phyloP scores from a whole-genome alignment of 2,329 filamentous ascomycete genomes.

The Microdochium paspali region DNA sequence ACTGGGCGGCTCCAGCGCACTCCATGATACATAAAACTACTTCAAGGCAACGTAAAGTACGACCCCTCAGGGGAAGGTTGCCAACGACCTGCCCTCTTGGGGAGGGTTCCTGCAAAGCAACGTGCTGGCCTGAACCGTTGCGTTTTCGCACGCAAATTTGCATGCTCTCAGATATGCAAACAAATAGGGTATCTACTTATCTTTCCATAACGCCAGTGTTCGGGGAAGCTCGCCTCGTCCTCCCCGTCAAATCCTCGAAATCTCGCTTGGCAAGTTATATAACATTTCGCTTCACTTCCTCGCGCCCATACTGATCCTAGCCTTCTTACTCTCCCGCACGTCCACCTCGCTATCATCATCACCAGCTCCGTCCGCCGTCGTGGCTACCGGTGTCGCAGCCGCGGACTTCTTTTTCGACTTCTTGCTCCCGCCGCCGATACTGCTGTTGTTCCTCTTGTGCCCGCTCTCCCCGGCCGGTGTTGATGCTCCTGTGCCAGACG shows the following conservation, averaged over 20 bases:
- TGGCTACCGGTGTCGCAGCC: not conserved
- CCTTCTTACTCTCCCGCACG: constrained; percentile 9
- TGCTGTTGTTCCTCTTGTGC: not conserved
- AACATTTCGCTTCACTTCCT: not conserved
- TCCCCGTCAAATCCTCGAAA: not conserved
- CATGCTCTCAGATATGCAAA: not conserved
- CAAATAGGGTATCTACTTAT: not conserved
- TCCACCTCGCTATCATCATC: constrained; percentile 5
- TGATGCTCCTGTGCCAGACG: not conserved
- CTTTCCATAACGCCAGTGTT: not conserved
- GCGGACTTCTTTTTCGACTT: not conserved
- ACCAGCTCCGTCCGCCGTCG: not conserved
- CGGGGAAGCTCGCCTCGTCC: not conserved
- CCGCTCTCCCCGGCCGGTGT: not conserved
- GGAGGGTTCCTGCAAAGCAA: no score
- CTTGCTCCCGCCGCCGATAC: not conserved
- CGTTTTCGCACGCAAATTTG: no score
- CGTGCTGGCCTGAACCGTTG: no score
- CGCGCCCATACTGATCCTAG: constrained; percentile 16
- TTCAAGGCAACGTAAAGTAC: no score
- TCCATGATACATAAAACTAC: no score
- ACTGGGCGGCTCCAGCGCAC: no score
- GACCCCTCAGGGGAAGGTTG: no score
- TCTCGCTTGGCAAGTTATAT: no score
- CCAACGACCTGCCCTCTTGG: no score